A percentile compares a stretch with the other conserved stretches of the same genome.
Evolutionary conservation across 306 rosid species (phyloP).

Genomic region (Mucuna pruriens): DNA sequence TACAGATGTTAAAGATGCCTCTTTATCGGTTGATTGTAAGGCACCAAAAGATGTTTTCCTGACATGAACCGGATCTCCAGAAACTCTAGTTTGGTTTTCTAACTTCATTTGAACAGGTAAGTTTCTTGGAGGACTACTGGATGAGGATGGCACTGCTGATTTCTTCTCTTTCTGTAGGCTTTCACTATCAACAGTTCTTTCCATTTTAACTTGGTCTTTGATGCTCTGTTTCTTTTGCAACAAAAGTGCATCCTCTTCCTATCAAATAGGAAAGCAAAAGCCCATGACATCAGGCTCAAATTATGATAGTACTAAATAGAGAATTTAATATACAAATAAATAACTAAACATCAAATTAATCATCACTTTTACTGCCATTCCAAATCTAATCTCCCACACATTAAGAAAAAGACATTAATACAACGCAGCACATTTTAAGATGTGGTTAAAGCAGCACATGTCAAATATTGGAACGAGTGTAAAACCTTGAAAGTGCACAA

Average conservation of each 20-base stretch:
- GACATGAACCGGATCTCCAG: slow-evolving; percentile 50
- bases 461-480: background rate
- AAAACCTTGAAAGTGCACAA: slow-evolving; percentile 1
- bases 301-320: slow-evolving; percentile 5
- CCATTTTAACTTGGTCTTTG: slow-evolving; percentile 60
- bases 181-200: slow-evolving; percentile 59
- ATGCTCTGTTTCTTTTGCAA: slow-evolving; percentile 61
- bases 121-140: slow-evolving; percentile 60
- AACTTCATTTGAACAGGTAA: slow-evolving; percentile 46
- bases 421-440: background rate
- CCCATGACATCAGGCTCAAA: slow-evolving; percentile 27
- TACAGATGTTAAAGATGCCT: slow-evolving; percentile 44
- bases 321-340: background rate
- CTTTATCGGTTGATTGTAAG: slow-evolving; percentile 56
- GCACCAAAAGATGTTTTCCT: slow-evolving; percentile 55
- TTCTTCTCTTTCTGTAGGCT: slow-evolving; percentile 63
- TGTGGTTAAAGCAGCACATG: slow-evolving; percentile 5
- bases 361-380: slow-evolving; percentile 10
- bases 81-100: slow-evolving; percentile 49
- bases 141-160: slow-evolving; percentile 60
- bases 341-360: background rate
- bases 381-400: background rate
- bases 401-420: background rate
- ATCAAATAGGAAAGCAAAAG: slow-evolving; percentile 38
- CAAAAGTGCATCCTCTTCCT: slow-evolving; percentile 62